A percentile compares a stretch with the other conserved stretches of the same genome.
phyloP scores from a whole-genome alignment of 495 filamentous ascomycete genomes.

The Talaromyces ruber region DNA sequence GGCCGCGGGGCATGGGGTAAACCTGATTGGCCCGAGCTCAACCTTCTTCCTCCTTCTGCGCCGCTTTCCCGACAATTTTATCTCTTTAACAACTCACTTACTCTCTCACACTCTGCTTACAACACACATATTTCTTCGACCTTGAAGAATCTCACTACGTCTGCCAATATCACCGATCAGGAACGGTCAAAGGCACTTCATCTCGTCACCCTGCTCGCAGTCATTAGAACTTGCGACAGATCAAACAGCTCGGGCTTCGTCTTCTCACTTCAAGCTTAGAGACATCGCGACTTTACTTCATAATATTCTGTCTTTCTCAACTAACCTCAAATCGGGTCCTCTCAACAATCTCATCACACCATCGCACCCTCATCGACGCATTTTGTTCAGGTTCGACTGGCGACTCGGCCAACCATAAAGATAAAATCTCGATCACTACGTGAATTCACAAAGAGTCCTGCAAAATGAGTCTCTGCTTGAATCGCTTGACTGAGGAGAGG shows the following conservation, averaged over 20 bases:
- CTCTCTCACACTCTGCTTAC: not conserved
- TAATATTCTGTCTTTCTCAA: too few species aligned
- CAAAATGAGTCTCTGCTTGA: conserved; percentile 79
- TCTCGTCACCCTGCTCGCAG: not conserved
- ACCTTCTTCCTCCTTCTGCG: not conserved
- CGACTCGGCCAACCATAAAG: not conserved
- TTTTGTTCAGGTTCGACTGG: not conserved
- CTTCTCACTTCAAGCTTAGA: not conserved
- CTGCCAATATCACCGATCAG: not conserved
- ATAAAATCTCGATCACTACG: not conserved
- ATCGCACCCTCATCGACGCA: not conserved
- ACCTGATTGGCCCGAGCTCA: not conserved
- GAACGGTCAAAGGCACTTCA: not conserved
- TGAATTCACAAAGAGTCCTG: not conserved
- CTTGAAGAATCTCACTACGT: not conserved
- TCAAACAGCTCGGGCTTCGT: not conserved
- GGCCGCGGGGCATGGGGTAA: not conserved
- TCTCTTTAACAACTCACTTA: not conserved
- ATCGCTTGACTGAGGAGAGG: conserved; percentile 88
- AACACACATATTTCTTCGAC: not conserved
- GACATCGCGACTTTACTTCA: not conserved
- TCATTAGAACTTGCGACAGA: not conserved
- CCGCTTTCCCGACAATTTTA: not conserved
- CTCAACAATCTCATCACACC: not conserved
- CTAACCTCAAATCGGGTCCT: too few species aligned